phyloP scores from a whole-genome alignment of 2,329 filamentous ascomycete genomes.

The Beauveria sp. region DNA sequence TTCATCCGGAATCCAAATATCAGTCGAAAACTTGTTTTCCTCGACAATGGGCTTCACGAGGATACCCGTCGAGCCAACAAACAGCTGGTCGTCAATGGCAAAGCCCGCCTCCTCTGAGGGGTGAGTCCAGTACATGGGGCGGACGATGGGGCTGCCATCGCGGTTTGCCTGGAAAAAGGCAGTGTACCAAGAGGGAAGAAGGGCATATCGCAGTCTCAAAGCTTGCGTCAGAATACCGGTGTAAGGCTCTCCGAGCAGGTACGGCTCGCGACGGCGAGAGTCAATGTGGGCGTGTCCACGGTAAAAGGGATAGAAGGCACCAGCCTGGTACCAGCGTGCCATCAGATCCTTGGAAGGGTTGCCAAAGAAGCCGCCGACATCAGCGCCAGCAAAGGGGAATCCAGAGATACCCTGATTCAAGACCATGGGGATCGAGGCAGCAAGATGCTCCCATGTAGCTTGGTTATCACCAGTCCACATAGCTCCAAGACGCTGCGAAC shows the following conservation, averaged over 20 bases:
- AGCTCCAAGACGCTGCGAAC: conserved; percentile 80
- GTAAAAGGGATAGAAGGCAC: conserved; percentile 97
- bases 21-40: conserved; percentile 62
- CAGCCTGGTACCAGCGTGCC: conserved; percentile 92
- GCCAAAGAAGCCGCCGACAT: conserved; percentile 96
- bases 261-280: conserved; percentile 87
- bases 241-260: conserved; percentile 78
- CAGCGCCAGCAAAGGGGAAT: conserved; percentile 88
- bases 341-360: conserved; percentile 90
- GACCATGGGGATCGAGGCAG: conserved; percentile 86
- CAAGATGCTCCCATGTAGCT: conserved; percentile 84
- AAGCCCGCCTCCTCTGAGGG: conserved; percentile 83
- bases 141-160: conserved; percentile 77
- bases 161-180: conserved; percentile 85
- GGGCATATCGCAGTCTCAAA: conserved; percentile 76
- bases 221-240: conserved; percentile 80
- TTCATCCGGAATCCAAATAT: conserved; percentile 81
- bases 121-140: conserved; percentile 89
- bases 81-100: conserved; percentile 84
- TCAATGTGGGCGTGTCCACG: conserved; percentile 96
- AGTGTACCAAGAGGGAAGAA: conserved; percentile 93
- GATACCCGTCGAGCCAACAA: conserved; percentile 78
- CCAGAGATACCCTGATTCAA: conserved; percentile 87
- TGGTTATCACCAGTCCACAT: conserved; percentile 99
- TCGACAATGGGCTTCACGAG: conserved; percentile 86